Evolutionary conservation across 2,329 filamentous ascomycete species (phyloP).

Genomic region (Aspergillus glaucus): DNA sequence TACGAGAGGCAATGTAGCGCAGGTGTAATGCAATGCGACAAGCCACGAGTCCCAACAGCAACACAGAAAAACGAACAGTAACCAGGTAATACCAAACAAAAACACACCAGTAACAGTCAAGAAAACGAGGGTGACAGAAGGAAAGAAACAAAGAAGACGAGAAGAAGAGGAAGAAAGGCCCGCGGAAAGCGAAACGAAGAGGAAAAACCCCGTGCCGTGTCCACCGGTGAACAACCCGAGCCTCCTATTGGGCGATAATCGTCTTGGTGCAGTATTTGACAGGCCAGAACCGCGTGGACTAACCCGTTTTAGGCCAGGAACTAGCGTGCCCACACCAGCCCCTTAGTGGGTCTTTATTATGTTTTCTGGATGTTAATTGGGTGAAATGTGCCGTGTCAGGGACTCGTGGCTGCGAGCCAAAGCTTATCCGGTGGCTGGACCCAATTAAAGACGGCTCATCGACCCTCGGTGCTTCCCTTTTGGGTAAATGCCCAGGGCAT

Average conservation of each 20-base stretch:
- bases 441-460: neutral
- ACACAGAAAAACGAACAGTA: no score
- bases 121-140: neutral
- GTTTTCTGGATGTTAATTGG: neutral
- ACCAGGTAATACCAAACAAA: no score
- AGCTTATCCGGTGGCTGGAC: neutral
- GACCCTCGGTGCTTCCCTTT: no score
- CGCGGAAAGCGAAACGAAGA: neutral
- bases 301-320: neutral
- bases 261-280: neutral
- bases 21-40: no score
- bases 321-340: neutral
- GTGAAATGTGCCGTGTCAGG: neutral
- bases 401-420: slow-evolving; percentile 11
- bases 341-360: neutral
- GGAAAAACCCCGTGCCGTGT: neutral
- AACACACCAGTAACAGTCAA: no score
- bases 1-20: no score
- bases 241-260: no score
- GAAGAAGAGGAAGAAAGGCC: neutral
- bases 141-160: neutral
- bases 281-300: neutral
- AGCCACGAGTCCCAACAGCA: no score
- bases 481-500: no score
- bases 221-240: no score